Conservation (phyloP, 306 rosid genomes). For the Cicer bijugum region DNA sequence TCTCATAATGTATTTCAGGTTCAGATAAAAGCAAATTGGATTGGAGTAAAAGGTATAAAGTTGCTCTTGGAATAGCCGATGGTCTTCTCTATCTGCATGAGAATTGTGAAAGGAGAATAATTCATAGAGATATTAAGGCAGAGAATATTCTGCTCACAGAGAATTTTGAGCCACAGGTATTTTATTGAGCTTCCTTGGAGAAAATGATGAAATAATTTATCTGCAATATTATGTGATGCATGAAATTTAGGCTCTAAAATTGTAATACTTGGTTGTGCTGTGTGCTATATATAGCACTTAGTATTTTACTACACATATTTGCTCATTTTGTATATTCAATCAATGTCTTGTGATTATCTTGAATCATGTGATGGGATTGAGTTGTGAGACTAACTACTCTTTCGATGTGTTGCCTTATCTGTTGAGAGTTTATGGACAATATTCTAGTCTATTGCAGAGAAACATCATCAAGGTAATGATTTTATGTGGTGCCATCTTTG, state of each 20-base stretch:
- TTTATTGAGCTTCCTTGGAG: conserved; percentile 33
- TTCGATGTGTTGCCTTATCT: background rate
- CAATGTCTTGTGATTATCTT: conserved; percentile 41
- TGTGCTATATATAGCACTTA: background rate
- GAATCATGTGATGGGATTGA: conserved; percentile 16
- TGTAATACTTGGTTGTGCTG: background rate
- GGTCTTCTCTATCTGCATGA: conserved; percentile 89
- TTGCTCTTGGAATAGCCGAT: conserved; percentile 75
- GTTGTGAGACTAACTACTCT: background rate
- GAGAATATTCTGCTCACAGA: conserved; percentile 84
- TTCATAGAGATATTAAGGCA: conserved; percentile 91
- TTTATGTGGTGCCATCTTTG: background rate
- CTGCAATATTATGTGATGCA: background rate
- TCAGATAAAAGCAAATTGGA: conserved; percentile 55
- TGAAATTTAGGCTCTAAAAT: conserved; percentile 10
- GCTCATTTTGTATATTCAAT: conserved; percentile 9
- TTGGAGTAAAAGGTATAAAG: conserved; percentile 82
- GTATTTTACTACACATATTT: background rate
- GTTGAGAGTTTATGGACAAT: conserved; percentile 2
- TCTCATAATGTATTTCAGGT: conserved; percentile 50
- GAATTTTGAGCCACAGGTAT: conserved; percentile 89
- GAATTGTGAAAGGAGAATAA: conserved; percentile 77
- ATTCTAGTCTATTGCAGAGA: background rate
- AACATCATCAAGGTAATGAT: conserved; percentile 2
- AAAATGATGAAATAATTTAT: background rate